Conservation (phyloP, 768 basidiomycete species). For the Lactifluus echinatus region DNA sequence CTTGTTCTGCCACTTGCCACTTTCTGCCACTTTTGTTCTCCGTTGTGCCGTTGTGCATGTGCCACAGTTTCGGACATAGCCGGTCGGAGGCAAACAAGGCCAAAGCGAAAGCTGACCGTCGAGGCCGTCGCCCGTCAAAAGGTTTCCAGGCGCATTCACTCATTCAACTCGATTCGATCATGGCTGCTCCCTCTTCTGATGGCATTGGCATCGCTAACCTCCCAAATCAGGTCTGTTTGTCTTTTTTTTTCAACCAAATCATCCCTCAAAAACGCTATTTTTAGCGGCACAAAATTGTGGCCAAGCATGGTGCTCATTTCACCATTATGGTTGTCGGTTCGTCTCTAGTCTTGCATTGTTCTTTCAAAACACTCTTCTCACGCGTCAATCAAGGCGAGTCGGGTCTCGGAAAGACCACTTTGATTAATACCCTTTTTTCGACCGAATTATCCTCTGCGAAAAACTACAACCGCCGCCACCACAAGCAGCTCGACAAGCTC, state of each 20-base stretch:
- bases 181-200: slow-evolving; percentile 35
- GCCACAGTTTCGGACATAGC: not conserved
- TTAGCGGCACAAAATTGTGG: slow-evolving; percentile 98
- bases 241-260: slow-evolving; percentile 1
- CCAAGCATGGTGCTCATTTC: slow-evolving; percentile 94
- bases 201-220: slow-evolving; percentile 95
- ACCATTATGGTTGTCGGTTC: slow-evolving; percentile 98
- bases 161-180: not conserved
- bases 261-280: slow-evolving; percentile 5
- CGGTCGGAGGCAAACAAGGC: not conserved
- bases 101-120: slow-evolving; percentile 2
- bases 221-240: slow-evolving; percentile 76
- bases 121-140: too few species aligned
- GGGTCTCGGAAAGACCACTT: slow-evolving; percentile 92
- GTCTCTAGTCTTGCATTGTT: slow-evolving; percentile 24
- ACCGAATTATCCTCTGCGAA: slow-evolving; percentile 90
- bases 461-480: slow-evolving; percentile 81
- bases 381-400: slow-evolving; percentile 64
- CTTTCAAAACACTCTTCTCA: not conserved
- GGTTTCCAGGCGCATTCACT: too few species aligned
- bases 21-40: too few species aligned
- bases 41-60: too few species aligned
- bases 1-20: too few species aligned
- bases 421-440: slow-evolving; percentile 98
- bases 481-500: slow-evolving; percentile 97